Percentiles rank a stretch among this genome's conserved stretches.
Conservation (phyloP, 2,329 filamentous ascomycete species). For the Ciborinia camelliae region DNA sequence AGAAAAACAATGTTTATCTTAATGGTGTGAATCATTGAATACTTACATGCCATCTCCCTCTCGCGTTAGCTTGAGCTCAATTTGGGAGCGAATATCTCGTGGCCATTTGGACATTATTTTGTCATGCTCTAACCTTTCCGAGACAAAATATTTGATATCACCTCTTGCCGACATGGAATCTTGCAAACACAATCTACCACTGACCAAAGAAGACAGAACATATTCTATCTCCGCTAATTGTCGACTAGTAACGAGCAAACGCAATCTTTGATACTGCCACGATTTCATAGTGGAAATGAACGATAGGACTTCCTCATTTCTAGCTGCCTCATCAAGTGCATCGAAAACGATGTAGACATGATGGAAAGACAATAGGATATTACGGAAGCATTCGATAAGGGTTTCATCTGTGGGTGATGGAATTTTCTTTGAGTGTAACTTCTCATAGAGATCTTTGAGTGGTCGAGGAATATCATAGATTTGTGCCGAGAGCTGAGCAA, state of each 20-base stretch:
- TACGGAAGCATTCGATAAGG: slow-evolving; percentile 20
- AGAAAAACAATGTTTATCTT: background rate
- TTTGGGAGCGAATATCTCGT: slow-evolving; percentile 29
- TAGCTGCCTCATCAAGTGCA: slow-evolving; percentile 40
- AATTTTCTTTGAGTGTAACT: slow-evolving; percentile 3
- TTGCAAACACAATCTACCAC: slow-evolving; percentile 26
- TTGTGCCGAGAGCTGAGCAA: slow-evolving; percentile 39
- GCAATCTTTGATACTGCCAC: slow-evolving; percentile 23
- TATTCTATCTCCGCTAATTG: slow-evolving; percentile 38
- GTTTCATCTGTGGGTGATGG: slow-evolving; percentile 17
- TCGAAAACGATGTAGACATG: slow-evolving; percentile 40
- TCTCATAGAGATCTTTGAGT: slow-evolving; percentile 23
- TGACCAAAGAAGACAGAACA: slow-evolving; percentile 26
- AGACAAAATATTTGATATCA: slow-evolving; percentile 36
- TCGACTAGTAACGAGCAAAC: slow-evolving; percentile 37
- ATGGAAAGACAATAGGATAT: slow-evolving; percentile 32
- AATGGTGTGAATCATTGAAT: background rate
- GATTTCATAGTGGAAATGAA: slow-evolving; percentile 29
- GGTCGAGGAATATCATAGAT: slow-evolving; percentile 21
- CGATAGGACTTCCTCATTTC: slow-evolving; percentile 32
- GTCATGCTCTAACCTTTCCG: slow-evolving; percentile 29
- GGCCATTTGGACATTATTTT: slow-evolving; percentile 32
- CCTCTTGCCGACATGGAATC: slow-evolving; percentile 21
- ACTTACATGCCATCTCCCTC: slow-evolving; percentile 38
- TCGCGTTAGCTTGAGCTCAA: slow-evolving; percentile 32